phyloP scores from a whole-genome alignment of 1,284 basidiomycete genomes.

The Vanrija pseudolonga region DNA sequence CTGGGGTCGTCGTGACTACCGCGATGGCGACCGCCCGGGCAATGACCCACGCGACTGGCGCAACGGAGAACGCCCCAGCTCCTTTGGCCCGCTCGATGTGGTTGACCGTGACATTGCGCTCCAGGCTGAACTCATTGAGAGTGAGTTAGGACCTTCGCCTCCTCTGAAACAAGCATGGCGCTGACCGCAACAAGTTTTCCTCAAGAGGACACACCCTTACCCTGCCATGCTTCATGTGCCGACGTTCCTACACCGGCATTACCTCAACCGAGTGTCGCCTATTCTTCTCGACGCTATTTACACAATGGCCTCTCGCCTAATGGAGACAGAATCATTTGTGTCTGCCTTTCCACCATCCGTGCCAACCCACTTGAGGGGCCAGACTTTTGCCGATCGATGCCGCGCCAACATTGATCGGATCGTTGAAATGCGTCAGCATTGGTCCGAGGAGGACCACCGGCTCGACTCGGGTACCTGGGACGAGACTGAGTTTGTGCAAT shows the following conservation, averaged over 20 bases:
- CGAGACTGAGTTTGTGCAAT: constrained; percentile 49
- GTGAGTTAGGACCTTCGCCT: constrained; percentile 18
- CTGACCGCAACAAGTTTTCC: constrained; percentile 36
- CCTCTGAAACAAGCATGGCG: background rate
- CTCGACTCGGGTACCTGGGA: constrained; percentile 41
- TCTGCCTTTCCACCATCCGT: constrained; percentile 25
- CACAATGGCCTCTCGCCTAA: constrained; percentile 47
- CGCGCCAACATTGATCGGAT: constrained; percentile 32
- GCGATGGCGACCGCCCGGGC: background rate
- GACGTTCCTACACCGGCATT: constrained; percentile 50
- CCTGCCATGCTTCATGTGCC: constrained; percentile 49
- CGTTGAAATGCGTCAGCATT: constrained; percentile 28
- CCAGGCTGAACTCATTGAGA: constrained; percentile 40
- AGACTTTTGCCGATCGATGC: constrained; percentile 41
- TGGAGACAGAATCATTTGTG: constrained; percentile 37
- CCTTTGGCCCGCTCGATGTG: constrained; percentile 25
- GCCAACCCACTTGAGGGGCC: constrained; percentile 38
- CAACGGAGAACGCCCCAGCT: background rate
- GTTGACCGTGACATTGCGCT: constrained; percentile 38
- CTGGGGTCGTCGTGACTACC: constrained; percentile 12
- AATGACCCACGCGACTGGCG: constrained; percentile 5
- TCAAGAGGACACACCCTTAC: constrained; percentile 48
- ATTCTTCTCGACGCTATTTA: constrained; percentile 51
- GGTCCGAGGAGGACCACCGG: constrained; percentile 30
- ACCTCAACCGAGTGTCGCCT: constrained; percentile 45